Evolutionary conservation across 148 eudicot genomes (phyloP).

Genomic region (Diospyros kaki): DNA sequence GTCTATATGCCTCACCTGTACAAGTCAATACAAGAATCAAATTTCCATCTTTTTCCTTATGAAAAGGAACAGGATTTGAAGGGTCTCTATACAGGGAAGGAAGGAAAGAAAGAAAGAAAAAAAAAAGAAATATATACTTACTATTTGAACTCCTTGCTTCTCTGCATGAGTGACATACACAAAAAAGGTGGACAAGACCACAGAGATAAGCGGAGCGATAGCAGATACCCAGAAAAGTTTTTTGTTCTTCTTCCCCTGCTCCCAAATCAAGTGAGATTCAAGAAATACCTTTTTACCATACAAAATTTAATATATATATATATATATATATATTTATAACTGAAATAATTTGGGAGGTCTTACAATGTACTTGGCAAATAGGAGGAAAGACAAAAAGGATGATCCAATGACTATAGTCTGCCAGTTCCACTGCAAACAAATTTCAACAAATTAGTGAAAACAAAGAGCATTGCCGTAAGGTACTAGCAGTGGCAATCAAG

Average conservation of each 20-base stretch:
- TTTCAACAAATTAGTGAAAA: not conserved
- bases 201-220: constrained; percentile 49
- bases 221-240: constrained; percentile 65
- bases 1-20: constrained; percentile 52
- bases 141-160: constrained; percentile 52
- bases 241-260: constrained; percentile 58
- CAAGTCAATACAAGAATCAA: not conserved
- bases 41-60: no score
- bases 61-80: no score
- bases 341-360: constrained; percentile 17
- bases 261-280: constrained; percentile 7
- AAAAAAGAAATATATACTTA: constrained; percentile 11
- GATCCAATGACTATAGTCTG: constrained; percentile 35
- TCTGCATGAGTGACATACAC: constrained; percentile 63
- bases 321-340: not conserved
- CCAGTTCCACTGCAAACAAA: constrained; percentile 44
- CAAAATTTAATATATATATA: not conserved
- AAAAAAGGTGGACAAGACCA: constrained; percentile 46
- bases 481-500: not conserved
- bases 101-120: not conserved
- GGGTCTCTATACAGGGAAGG: no score
- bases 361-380: constrained; percentile 39
- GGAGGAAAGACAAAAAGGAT: constrained; percentile 32
- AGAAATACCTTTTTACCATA: not conserved
- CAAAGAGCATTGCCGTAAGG: not conserved